Conservation (phyloP, 2,329 filamentous ascomycete genomes). For the Neopestalotiopsis sp. region DNA sequence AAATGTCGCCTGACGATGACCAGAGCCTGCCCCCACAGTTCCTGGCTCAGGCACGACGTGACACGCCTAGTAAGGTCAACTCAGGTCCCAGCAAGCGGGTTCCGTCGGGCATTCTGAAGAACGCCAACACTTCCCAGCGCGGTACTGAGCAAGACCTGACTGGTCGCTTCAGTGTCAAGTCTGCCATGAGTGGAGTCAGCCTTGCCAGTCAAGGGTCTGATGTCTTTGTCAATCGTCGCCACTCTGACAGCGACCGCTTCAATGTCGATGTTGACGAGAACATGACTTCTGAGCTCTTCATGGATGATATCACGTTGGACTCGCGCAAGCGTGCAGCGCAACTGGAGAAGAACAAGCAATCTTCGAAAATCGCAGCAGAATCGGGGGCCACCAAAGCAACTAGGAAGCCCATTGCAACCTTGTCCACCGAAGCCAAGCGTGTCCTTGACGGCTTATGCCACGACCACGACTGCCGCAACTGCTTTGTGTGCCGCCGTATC, state of each 20-base stretch:
- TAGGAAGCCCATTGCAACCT: slow-evolving; percentile 43
- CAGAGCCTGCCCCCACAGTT: slow-evolving; percentile 34
- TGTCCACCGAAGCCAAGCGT: slow-evolving; percentile 57
- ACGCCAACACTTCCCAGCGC: slow-evolving; percentile 34
- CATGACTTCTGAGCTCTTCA: slow-evolving; percentile 64
- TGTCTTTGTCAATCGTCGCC: slow-evolving; percentile 25
- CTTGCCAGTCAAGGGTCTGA: slow-evolving; percentile 32
- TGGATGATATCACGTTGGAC: slow-evolving; percentile 62
- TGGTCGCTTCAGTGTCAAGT: slow-evolving; percentile 40
- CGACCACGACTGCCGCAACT: slow-evolving; percentile 60
- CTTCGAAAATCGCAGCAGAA: slow-evolving; percentile 35
- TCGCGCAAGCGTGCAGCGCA: slow-evolving; percentile 40
- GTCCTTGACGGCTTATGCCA: slow-evolving; percentile 57
- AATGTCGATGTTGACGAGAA: slow-evolving; percentile 47
- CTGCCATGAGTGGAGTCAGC: slow-evolving; percentile 37
- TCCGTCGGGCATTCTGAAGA: slow-evolving; percentile 41
- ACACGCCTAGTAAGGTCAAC: slow-evolving; percentile 9
- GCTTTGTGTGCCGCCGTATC: slow-evolving; percentile 62
- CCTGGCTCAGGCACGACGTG: slow-evolving; percentile 22
- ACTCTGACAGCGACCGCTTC: slow-evolving; percentile 31
- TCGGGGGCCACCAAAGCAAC: slow-evolving; percentile 55
- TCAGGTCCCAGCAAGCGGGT: slow-evolving; percentile 24
- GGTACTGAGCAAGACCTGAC: slow-evolving; percentile 34
- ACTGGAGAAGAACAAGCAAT: slow-evolving; percentile 27
- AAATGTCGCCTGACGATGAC: slow-evolving; percentile 31